Base-by-base conservation (phyloP, 2,329 filamentous ascomycete genomes). In the Botrytis elliptica region DNA sequence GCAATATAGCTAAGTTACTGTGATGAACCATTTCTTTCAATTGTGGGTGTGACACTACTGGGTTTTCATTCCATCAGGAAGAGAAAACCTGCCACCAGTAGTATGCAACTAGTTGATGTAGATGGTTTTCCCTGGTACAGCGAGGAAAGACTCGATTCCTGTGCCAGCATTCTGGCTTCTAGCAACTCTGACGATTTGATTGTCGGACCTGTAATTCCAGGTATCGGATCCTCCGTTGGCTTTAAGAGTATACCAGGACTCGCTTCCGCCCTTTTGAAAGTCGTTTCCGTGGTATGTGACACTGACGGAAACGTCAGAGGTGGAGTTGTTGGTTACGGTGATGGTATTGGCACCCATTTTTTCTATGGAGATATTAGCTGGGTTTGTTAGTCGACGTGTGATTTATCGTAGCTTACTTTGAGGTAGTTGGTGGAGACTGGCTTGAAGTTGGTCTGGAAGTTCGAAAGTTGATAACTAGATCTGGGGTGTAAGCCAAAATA, bases 261-360 rank as follows among this genome's bases (percentile, higher is more conserved):
- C 57, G 12, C 70, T 63, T 42, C 70, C 70, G 36, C 70, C 70
- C 22, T 71, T 71, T 65, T 71, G 70, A 18, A 71, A 65, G 36
- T 71, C 70, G 3, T 16, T 22, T 5, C 70, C 60, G 55, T 55
- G 0, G 36, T 46, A 46, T n/a, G 70, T 71, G 59, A 71, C 59
- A 33, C 59, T 64, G 44, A 71, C 70, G 8, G 25, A 63, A 55
- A 71, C 10, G 2, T 64, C 60, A 1, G 29, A 2, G 8, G 38
- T 40, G 33, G 70, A 55, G 36, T 65, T 65, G 70, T 71, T 71
- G 70, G 42, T 20, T 25, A 71, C n/a, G 20, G 70, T 71, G 42
- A 71, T 71, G 20, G 69, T 71, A 10, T 36, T 44, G 20, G 22
- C 38, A 22, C 44, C 33, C 70, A 71, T 71, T 65, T 71, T 71